Base-by-base conservation (phyloP, 1,139 yeast genomes). In the Magnusiomyces fungicola region DNA sequence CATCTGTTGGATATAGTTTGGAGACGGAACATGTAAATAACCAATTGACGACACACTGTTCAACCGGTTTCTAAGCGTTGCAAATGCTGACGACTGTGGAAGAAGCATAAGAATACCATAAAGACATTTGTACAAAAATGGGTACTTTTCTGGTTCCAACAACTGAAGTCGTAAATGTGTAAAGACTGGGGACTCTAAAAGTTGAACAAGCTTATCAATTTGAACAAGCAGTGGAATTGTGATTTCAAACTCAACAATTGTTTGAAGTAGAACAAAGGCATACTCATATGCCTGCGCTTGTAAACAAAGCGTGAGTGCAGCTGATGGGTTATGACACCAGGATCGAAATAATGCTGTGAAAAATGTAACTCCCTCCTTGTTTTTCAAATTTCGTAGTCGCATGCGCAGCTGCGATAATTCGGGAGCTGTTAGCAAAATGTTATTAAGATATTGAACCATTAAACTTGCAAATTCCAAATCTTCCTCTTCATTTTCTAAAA, bases 1-100 rank as follows among this genome's bases (percentile, higher is more conserved):
- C 46, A 30, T 39, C 33, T 46, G 48, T 27, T 46, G 51, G 2
- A 43, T 36, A 21, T 39, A 45, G 33, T 43, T 41, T 4, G 49
- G 50, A 5, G 49, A 45, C 3, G 64, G 66, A 10, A 62, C 50
- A 48, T 67, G 68, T 39, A 70, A 56, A 45, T 61, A 61, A 6
- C 71, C 71, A 46, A 70, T 66, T 3, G 70, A 64, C 16, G 76
- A 69, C 40, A 78, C 76, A 41, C 86, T 74, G 50, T 78, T 78
- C 49, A 92, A 73, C 53, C 99, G 73, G 61, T 84, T 87, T 55
- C 83, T 83, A 55, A 94, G 73, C 0, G 86, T 80, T 22, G 78
- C 80, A 65, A 88, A 94, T 0, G 98, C 96, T n/a, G 88, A 78
- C 0, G 97, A 87, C 64, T 94, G 99, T 0, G 99, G 99, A 48